Evolutionary conservation across 176 grass and related monocot species (phyloP), one percentile per base, ranked within the genome.

Genomic region (Oryza australiensis): DNA sequence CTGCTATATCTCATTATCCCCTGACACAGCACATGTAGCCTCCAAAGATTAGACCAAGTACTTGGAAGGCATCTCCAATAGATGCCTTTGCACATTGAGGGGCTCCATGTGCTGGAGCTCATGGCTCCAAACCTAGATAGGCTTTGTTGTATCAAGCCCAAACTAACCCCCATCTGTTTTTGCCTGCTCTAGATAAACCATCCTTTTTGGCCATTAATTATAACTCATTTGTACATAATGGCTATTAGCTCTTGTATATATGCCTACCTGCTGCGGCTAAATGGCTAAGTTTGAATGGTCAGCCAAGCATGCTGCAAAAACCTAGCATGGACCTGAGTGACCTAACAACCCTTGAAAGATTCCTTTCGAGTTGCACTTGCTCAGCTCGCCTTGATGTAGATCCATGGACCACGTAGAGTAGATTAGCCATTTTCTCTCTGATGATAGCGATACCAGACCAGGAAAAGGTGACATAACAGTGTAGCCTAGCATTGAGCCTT

Each of bases 81-180:
- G 83, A 85, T 78, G 51, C 66, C 27, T 23, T 64, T 41, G 73
- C 13, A 9, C 28, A 49, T 72, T 71, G 69, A 72, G 72, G 57
- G 74, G 86, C 68, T 84, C 72, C 77, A 82, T 82, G 85, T 77
- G 79, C 79, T 66, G 81, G 26, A 45, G 76, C 69, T 80, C 62
- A 68, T 80, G 84, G 77, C 62, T 66, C 77, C 60, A 87, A 76
- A 60, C 32, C 64, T 70, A 76, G 51, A 22, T 55, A 60, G 43
- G 14, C 64, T 57, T 72, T 72, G 53, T 57, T 20, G 33, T 67
- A n/a, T 73, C 33, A 75, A 49, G 71, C 46, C 64, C 72, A 79
- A 63, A 51, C 51, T 60, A 42, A 42, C 8, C 45, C n/a, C 13
- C 12, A 55, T 55, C 68, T 81, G 62, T 80, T 80, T 66, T 53